Conservation (phyloP, 129 eudicot genomes). For the Lactuca sativa region DNA sequence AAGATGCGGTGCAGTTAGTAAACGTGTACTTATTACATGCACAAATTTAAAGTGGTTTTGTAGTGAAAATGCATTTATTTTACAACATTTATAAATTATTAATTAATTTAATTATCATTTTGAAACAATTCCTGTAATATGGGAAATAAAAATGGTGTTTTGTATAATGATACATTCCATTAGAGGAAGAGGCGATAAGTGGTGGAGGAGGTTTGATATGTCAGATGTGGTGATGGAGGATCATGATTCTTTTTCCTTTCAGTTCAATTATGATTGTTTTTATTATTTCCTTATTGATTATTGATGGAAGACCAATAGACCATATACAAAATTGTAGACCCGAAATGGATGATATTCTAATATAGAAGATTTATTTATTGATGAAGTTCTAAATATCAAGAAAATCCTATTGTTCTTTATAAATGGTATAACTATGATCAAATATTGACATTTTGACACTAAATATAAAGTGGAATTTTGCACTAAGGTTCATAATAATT, state of each 20-base stretch:
- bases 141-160: constrained; percentile 3
- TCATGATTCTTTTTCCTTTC: constrained; percentile 2
- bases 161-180: constrained; percentile 24
- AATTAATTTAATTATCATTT: not conserved
- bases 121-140: constrained; percentile 5
- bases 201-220: not conserved
- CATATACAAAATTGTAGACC: not conserved
- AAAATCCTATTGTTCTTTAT: not conserved
- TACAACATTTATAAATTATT: not conserved
- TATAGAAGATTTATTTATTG: not conserved
- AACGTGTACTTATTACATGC: constrained; percentile 29
- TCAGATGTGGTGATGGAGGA: not conserved
- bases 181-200: not conserved
- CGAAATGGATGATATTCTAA: not conserved
- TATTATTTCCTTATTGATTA: not conserved
- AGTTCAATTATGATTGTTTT: constrained; percentile 12
- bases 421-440: not conserved
- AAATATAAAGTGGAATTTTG: not conserved
- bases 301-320: not conserved
- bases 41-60: constrained; percentile 22
- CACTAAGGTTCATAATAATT: not conserved
- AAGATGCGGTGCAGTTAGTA: constrained; percentile 22
- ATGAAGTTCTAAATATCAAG: not conserved
- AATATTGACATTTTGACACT: not conserved
- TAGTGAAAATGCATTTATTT: constrained; percentile 3